phyloP scores from a whole-genome alignment of 805 yeast species.

The Diddensiella transvaalensis region DNA sequence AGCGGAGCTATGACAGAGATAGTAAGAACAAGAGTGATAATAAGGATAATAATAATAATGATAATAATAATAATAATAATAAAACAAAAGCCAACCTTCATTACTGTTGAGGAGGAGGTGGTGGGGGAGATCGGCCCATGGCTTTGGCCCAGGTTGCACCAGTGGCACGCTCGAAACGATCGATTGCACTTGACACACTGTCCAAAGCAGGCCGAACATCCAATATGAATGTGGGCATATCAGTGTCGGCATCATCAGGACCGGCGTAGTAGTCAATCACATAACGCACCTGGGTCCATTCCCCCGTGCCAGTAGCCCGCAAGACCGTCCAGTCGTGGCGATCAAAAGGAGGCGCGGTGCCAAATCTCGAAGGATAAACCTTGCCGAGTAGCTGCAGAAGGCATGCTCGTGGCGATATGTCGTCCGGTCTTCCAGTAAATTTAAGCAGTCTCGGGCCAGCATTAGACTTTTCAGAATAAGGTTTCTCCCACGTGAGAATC shows the following conservation, averaged over 20 bases:
- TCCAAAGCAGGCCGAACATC: constrained; percentile 97
- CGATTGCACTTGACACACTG: constrained; percentile 54
- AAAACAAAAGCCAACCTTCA: too few relatives aligned
- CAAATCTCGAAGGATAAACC: constrained; percentile 68
- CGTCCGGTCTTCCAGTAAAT: constrained; percentile 91
- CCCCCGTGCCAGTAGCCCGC: constrained; percentile 41
- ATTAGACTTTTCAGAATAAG: constrained; percentile 52
- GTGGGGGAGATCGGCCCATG: constrained; percentile 38
- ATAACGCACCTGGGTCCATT: constrained; percentile 75
- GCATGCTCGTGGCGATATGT: constrained; percentile 80
- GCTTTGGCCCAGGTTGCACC: constrained; percentile 67
- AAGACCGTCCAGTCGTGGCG: constrained; percentile 98
- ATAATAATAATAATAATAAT: too few relatives aligned
- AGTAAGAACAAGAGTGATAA: too few relatives aligned
- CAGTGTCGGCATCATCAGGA: constrained; percentile 75
- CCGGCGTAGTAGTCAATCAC: constrained; percentile 97
- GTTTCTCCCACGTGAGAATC: constrained; percentile 85
- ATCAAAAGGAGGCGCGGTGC: constrained; percentile 86
- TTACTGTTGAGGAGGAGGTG: too few relatives aligned
- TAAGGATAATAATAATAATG: too few relatives aligned
- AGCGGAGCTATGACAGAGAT: too few relatives aligned
- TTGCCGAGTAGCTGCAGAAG: constrained; percentile 61
- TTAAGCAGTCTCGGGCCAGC: constrained; percentile 71
- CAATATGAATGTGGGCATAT: constrained; percentile 84
- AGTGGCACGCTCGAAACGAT: constrained; percentile 66